A percentile compares a stretch with the other conserved stretches of the same genome.
phyloP scores from a whole-genome alignment of 163 green algal genomes.

The Chlorella variabilis region DNA sequence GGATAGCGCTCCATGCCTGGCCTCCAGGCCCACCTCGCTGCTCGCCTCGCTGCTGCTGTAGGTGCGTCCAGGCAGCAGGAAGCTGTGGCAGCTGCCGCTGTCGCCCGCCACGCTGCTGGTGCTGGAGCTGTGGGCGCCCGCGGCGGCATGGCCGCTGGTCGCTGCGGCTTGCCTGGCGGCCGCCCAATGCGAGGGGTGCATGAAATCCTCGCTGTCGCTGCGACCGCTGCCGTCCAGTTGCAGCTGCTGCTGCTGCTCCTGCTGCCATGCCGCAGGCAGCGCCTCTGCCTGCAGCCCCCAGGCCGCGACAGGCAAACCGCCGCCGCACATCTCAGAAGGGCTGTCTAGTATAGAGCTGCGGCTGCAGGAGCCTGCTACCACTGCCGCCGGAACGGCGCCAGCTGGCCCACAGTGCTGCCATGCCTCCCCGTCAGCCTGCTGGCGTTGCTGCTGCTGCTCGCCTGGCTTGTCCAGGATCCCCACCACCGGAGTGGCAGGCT shows the following conservation, averaged over 20 bases:
- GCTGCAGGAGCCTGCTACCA: background rate
- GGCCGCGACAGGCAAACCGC: background rate
- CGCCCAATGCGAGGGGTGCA: conserved; percentile 15
- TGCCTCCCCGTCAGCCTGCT: background rate
- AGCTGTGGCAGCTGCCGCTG: conserved; percentile 10
- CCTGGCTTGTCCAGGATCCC: too few species aligned
- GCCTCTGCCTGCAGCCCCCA: background rate
- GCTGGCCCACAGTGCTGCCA: background rate
- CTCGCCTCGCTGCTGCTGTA: conserved; percentile 17
- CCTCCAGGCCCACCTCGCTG: background rate
- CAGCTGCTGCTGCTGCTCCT: background rate
- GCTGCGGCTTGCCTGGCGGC: background rate
- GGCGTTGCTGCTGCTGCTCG: too few species aligned
- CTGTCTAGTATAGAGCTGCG: background rate
- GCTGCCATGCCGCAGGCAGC: background rate
- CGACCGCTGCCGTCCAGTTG: background rate
- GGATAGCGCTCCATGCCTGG: background rate
- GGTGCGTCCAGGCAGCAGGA: conserved; percentile 5
- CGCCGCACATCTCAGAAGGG: background rate
- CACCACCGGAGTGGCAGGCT: background rate
- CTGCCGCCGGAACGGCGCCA: background rate
- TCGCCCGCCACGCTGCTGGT: background rate
- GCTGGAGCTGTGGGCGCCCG: background rate
- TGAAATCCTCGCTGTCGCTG: conserved; percentile 17
- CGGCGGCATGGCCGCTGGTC: background rate